Conservation (phyloP, 495 filamentous ascomycete genomes). For the Ramalina peruviana region DNA sequence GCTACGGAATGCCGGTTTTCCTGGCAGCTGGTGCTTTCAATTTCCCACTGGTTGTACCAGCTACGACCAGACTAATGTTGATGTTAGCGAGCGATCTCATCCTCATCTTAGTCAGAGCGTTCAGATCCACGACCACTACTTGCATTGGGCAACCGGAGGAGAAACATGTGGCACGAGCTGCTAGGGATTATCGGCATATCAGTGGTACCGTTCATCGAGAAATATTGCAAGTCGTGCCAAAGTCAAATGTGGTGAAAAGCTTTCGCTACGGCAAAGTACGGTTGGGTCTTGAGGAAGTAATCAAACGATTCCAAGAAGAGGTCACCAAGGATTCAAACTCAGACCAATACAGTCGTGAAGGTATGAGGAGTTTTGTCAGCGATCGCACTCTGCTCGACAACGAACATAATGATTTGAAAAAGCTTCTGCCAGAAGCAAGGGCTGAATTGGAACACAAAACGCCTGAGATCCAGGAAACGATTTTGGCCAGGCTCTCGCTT, state of each 20-base stretch:
- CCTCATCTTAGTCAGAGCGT: slow-evolving; percentile 6
- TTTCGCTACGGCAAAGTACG: neutral
- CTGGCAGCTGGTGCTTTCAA: neutral
- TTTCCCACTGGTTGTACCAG: neutral
- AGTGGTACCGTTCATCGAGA: slow-evolving; percentile 14
- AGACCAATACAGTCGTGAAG: too few species aligned
- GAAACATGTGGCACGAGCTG: slow-evolving; percentile 13
- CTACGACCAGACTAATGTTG: neutral
- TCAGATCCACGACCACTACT: slow-evolving; percentile 13
- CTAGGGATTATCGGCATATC: slow-evolving; percentile 12
- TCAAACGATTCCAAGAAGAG: neutral
- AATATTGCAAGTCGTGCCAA: slow-evolving; percentile 12
- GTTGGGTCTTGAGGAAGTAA: neutral
- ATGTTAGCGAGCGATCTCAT: slow-evolving; percentile 3
- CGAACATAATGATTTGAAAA: too few species aligned
- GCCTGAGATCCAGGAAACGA: too few species aligned
- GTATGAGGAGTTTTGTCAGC: too few species aligned
- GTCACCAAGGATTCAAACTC: too few species aligned
- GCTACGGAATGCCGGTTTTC: neutral
- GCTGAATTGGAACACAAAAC: too few species aligned
- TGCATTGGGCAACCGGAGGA: slow-evolving; percentile 15
- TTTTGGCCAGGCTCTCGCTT: too few species aligned
- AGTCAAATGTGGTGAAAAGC: slow-evolving; percentile 2
- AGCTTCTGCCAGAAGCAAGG: too few species aligned
- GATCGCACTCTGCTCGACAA: too few species aligned